phyloP scores from a whole-genome alignment of 1,284 basidiomycete species.

The Trichosporon sp. region DNA sequence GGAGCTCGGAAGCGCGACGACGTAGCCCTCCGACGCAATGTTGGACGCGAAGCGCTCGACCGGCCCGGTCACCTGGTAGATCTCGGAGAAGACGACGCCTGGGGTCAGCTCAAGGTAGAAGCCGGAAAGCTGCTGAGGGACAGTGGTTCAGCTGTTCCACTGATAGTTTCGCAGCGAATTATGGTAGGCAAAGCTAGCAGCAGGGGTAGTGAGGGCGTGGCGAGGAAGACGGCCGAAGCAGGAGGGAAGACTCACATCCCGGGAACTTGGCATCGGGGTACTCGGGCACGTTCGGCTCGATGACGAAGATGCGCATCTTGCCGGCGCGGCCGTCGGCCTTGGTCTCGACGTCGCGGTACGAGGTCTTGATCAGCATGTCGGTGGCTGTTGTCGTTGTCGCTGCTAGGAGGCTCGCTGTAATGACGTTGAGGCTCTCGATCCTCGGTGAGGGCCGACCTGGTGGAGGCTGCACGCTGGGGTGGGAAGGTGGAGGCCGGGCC shows the following conservation, averaged over 20 bases:
- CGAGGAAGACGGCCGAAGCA: not conserved
- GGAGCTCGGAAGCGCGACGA: slow-evolving; percentile 43
- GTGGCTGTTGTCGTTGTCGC: not conserved
- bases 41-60: slow-evolving; percentile 67
- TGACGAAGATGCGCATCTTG: slow-evolving; percentile 62
- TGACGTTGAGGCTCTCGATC: not conserved
- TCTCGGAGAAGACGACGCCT: slow-evolving; percentile 50
- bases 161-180: too few relatives aligned
- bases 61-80: slow-evolving; percentile 51
- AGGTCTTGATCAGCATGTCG: slow-evolving; percentile 73
- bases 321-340: slow-evolving; percentile 59
- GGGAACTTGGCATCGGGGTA: slow-evolving; percentile 51
- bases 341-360: slow-evolving; percentile 68
- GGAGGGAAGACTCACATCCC: slow-evolving; percentile 31
- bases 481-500: not conserved
- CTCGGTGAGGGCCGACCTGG: not conserved
- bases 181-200: too few relatives aligned
- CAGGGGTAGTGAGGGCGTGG: not conserved
- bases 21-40: slow-evolving; percentile 73
- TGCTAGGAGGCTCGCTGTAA: not conserved
- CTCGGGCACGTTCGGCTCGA: slow-evolving; percentile 46
- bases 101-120: slow-evolving; percentile 6
- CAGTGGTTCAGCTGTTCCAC: not conserved
- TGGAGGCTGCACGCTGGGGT: not conserved
- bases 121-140: too few relatives aligned